A percentile compares a stretch with the other conserved stretches of the same genome.
These are phyloP conservation scores for Schoenoplectus triqueter DNA, from an alignment of 202 grass and related monocot genomes.

Conservation along the genomic window DNA sequence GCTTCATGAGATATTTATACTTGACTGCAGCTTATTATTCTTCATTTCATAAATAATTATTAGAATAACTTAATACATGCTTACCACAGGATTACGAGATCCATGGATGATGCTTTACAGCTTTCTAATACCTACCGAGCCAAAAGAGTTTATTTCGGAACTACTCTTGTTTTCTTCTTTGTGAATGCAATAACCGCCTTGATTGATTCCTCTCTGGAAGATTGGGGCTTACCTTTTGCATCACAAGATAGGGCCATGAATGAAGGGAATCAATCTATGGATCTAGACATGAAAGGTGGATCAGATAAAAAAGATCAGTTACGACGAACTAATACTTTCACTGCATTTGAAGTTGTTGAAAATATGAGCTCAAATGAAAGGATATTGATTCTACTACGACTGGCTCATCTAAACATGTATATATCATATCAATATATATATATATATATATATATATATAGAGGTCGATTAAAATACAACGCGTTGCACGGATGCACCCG, in stretches of 20 bases:
- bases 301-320: constrained; percentile 60
- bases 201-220: constrained; percentile 72
- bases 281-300: constrained; percentile 62
- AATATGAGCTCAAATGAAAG: constrained; percentile 78
- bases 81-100: constrained; percentile 72
- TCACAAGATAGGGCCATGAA: constrained; percentile 44
- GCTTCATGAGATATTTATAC: constrained; percentile 26
- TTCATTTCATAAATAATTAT: background rate
- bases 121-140: constrained; percentile 57
- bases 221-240: constrained; percentile 61
- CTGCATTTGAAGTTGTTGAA: constrained; percentile 76
- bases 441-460: too few species aligned
- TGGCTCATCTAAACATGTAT: constrained; percentile 90
- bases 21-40: constrained; percentile 15
- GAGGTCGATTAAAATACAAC: too few species aligned
- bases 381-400: constrained; percentile 68
- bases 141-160: constrained; percentile 59
- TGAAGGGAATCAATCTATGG: constrained; percentile 43
- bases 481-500: too few species aligned
- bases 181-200: constrained; percentile 61
- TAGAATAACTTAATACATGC: constrained; percentile 31
- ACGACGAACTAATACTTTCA: constrained; percentile 57
- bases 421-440: constrained; percentile 1
- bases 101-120: constrained; percentile 72
- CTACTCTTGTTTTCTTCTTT: constrained; percentile 63